Evolutionary conservation across 1,284 basidiomycete species (phyloP), one percentile per base, ranked within the genome.

Genomic region (Coniophora puteana): DNA sequence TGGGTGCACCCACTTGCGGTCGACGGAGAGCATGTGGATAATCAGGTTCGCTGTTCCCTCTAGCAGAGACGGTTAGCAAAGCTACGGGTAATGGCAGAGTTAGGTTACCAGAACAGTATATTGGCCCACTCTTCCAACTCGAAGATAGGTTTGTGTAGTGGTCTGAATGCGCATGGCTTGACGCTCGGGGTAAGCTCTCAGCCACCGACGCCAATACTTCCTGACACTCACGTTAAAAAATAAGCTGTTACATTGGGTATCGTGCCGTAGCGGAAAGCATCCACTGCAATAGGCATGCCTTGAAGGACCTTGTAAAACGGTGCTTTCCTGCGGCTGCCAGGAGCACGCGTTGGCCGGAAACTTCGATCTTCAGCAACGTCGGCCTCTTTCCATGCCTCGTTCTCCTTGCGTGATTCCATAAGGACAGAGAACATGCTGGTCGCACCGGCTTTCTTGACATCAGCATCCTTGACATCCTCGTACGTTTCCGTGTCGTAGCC

Each of bases 281-380:
- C 95, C 1, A 97, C 93, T 5, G 93, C 88, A 33, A 98, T 89
- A 1, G 94, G 93, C 93, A 98, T 97, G 3, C 96, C 95, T 50
- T 92, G 89, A 49, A 99, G 66, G n/a, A 93, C 78, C 67, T 96
- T 97, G 66, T 94, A 96, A 59, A 96, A 96, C 0, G 93, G 93
- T 1, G 92, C 91, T 43, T 81, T 83, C 38, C 89, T 68, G 28
- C 84, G 72, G 21, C 73, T 75, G n/a, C 72, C 74, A 35, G 74
- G 74, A 11, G 61, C 62, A 47, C 74, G 77, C 10, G 63, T 70
- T 3, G 69, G 59, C 16, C 67, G 67, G 49, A 70, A 70, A 41
- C 61, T 67, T 18, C 68, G 69, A 40, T 75, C 70, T 49, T 82
- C 77, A 1, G 62, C 67, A 12, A 60, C 57, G 14, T 78, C 74